Evolutionary conservation across 176 grass and related monocot species (phyloP), one percentile per base, ranked within the genome.

Genomic region (Lolium rigidum): DNA sequence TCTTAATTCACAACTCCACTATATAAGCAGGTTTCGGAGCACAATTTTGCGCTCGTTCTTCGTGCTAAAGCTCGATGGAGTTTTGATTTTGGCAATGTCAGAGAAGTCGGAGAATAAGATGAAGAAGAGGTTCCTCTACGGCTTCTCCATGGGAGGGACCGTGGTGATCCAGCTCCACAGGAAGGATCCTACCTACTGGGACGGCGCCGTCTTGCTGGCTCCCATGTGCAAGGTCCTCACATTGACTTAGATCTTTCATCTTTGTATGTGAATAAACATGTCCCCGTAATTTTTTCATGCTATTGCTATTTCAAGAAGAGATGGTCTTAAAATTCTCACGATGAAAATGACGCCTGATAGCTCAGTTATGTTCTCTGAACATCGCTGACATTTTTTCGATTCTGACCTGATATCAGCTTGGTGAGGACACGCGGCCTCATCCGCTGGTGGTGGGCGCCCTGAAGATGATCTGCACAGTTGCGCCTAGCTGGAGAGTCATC

Each of bases 61-160:
- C 41, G n/a, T 0, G 0, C 59, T 3, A 10, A 70, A 9, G 55
- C 26, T 61, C 37, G 51, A 47, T 12, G 43, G 28, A 58, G 9
- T 6, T 11, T 4, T 4, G 2, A 20, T 55, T 80, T 55, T 55
- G 48, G 68, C 15, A 26, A 49, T 26, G 64, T 88, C 71, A 92
- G 93, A 95, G 81, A 83, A 80, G 66, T 49, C 51, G 13, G 82
- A 90, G 78, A 95, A 92, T n/a, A 92, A 74, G 72, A 60, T 14
- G 44, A 94, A 80, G 85, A 82, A 82, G 84, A 90, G 92, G 84
- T 94, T 92, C 77, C 87, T 94, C 47, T 76, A 83, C 14, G 92
- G 92, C 59, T 84, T 91, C 75, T 94, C 92, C 73, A 90, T 92
- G 90, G 87, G 92, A 49, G 92, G 90, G 24, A 41, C 81, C 9